phyloP scores from a whole-genome alignment of 306 rosid genomes.

The Lagenaria siceraria region DNA sequence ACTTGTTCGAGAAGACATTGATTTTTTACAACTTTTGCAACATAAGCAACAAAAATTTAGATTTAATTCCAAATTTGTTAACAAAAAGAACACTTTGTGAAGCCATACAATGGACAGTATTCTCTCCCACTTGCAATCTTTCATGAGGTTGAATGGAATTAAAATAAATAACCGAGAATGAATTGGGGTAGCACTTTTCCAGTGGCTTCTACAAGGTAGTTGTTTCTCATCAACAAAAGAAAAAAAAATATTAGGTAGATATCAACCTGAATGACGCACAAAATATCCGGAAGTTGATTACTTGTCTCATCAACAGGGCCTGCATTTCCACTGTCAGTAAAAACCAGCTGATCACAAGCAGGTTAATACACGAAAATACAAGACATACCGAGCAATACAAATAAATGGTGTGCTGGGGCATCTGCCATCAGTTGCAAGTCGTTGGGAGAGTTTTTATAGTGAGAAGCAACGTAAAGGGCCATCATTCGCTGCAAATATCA shows the following conservation, averaged over 20 bases:
- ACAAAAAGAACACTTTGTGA: too few species aligned
- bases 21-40: background rate
- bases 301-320: slow-evolving; percentile 90
- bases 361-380: slow-evolving; percentile 4
- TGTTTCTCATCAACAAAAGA: too few species aligned
- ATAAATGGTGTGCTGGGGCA: slow-evolving; percentile 97
- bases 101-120: background rate
- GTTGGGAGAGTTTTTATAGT: slow-evolving; percentile 96
- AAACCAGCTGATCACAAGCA: slow-evolving; percentile 3
- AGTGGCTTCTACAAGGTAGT: background rate
- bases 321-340: slow-evolving; percentile 24
- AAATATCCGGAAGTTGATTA: slow-evolving; percentile 93
- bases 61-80: too few species aligned
- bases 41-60: too few species aligned
- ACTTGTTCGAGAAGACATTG: background rate
- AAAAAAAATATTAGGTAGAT: background rate
- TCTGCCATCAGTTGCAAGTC: slow-evolving; percentile 95
- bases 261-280: slow-evolving; percentile 92
- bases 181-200: too few species aligned
- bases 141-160: background rate
- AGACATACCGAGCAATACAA: slow-evolving; percentile 81
- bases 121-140: background rate
- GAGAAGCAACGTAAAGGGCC: slow-evolving; percentile 94
- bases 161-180: background rate
- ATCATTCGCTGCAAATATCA: slow-evolving; percentile 73